A percentile compares a stretch with the other conserved stretches of the same genome.
These are phyloP conservation scores for Phaeoacremonium minimum DNA, from an alignment of 2,329 filamentous ascomycete species.

Conservation along the genomic window DNA sequence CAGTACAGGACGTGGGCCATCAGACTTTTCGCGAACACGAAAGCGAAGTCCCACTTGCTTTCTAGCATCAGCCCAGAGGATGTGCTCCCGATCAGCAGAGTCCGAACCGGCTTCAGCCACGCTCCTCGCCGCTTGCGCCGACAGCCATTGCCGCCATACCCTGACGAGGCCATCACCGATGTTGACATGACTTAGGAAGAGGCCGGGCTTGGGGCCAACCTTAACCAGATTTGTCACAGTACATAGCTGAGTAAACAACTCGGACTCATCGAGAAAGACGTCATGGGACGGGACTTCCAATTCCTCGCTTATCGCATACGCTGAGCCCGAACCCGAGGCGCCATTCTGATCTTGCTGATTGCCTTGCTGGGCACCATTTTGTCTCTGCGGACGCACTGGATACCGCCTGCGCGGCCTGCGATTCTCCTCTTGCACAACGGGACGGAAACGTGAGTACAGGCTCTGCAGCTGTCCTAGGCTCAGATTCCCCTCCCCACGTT, in stretches of 20 bases:
- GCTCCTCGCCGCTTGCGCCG: constrained; percentile 41
- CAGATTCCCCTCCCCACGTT: constrained; percentile 15
- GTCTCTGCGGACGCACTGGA: constrained; percentile 23
- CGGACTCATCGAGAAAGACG: constrained; percentile 62
- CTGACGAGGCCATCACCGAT: constrained; percentile 66
- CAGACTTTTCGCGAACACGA: constrained; percentile 50
- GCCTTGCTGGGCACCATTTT: constrained; percentile 4
- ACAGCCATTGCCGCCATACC: constrained; percentile 70
- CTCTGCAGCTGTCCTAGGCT: constrained; percentile 37
- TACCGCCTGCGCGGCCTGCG: constrained; percentile 30
- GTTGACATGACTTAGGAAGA: constrained; percentile 62
- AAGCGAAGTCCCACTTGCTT: constrained; percentile 67
- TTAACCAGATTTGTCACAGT: constrained; percentile 65
- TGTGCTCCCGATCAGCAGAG: constrained; percentile 20
- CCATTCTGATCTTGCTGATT: neutral
- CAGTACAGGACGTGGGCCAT: constrained; percentile 45
- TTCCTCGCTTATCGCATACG: too few species aligned
- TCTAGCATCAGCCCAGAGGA: constrained; percentile 65
- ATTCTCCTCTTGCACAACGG: constrained; percentile 52
- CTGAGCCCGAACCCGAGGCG: constrained; percentile 3
- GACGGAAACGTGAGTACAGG: constrained; percentile 69
- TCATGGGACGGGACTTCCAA: constrained; percentile 20
- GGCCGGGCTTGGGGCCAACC: constrained; percentile 52
- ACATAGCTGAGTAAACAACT: constrained; percentile 72
- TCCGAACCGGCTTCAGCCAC: constrained; percentile 2